Evolutionary conservation across 176 grass and related monocot species (phyloP), one percentile per base, ranked within the genome.

Genomic region (Aegilops tauschii): DNA sequence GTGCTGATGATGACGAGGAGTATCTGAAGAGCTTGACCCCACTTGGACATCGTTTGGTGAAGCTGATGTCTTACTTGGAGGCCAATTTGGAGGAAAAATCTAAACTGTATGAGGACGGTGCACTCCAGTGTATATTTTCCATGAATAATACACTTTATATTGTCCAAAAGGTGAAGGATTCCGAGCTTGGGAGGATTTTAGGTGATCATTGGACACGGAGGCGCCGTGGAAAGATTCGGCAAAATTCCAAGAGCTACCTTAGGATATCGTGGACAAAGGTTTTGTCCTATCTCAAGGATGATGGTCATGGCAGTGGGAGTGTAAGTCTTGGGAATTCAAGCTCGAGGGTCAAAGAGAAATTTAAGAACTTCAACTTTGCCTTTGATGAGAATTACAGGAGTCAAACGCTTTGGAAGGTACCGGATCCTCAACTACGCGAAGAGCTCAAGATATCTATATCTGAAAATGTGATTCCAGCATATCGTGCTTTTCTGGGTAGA

Each of bases 111-210:
- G 93, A 96, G 87, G 97, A 98, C 67, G 84, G 82, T 16, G 97
- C 93, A 5, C 80, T 98, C 72, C 83, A 84, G 79, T 96, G 92
- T 86, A 91, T 98, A 92, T 98, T 98, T 91, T 88, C 95, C 67
- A 98, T 98, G 97, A 98, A 96, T 70, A 98, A 98, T 70, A 91
- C 93, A 81, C 86, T 93, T 17, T 96, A 98, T 69, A 98, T 98
- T 40, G 85, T 94, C 16, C 89, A 94, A 50, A 96, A 96, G 81
- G 87, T 92, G 59, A 98, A 96, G 70, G 94, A 96, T 87, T 98
- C 93, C 1, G 97, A 98, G 75, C 91, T 98, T 66, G 88, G 94
- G 47, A 95, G 91, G 63, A 92, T 94, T 88, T 87, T 98, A 77
- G 94, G 97, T 12, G 97, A 98, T 61, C 88, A 93, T 36, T 98